Base-by-base conservation (phyloP, 2,329 filamentous ascomycete genomes). In the Xylariaceae sp. region DNA sequence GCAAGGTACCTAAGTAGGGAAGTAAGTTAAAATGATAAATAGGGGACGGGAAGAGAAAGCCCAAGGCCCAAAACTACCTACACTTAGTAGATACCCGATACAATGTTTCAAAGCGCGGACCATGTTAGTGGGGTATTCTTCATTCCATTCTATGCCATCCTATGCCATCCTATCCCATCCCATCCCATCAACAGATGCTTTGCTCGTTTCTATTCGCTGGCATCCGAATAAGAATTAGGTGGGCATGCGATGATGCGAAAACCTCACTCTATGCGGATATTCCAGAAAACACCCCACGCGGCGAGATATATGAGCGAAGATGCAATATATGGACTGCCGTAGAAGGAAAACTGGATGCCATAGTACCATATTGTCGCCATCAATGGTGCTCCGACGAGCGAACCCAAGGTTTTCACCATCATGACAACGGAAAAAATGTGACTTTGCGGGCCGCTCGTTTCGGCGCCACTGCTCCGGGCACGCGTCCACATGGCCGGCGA, bases 341-440 rank as follows among this genome's bases (percentile, higher is more conserved):
- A 57, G 3, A 67, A 64, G 6, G 55, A 59, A 7, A 71, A 57
- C 0, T 65, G 64, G 11, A 79, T 73, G 2, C 74, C 76, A n/a
- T 62, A 61, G 4, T 78, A 72, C 76, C 76, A 79, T 2, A 77
- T 51, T 1, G 67, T 56, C 2, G 75, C 74, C 75, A 79, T 78
- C 6, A 75, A 60, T 0, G 75, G 74, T 1, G 75, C 75, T 0
- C 76, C 76, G 0, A 79, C 54, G 7, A 79, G 67, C 5, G 76
- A 76, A 3, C 76, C 76, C 0, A 74, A 65, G 0, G 76, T 77
- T 64, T 76, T 76, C 1, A 76, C 69, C 60, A 79, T 68, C 75
- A 79, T 79, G 11, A 77, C 75, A n/a, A 79, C 71, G 2, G 76
- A 75, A 54, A 78, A 78, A 1, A 78, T 67, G 32, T 75, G 74